Base-by-base conservation (phyloP, 2,329 filamentous ascomycete genomes). In the Grosmannia huntii region DNA sequence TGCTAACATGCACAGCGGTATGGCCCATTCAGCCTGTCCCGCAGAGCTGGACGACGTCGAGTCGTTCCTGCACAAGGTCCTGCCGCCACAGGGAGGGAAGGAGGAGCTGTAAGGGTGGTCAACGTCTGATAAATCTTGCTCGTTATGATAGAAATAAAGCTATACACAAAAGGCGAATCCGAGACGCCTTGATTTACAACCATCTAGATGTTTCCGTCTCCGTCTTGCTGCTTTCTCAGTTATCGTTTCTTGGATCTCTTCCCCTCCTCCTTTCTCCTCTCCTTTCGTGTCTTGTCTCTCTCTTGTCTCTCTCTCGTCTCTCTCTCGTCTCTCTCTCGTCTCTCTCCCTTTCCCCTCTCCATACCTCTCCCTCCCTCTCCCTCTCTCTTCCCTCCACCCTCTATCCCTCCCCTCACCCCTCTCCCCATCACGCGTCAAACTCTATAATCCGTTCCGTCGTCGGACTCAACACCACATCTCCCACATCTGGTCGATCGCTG, bases 1-100 rank as follows among this genome's bases (percentile, higher is more conserved):
- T 53, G 57, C 36, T 59, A 23, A 59, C 57, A 44, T 2, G 9
- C 31, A 5, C 57, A 89, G 85, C 60, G 80, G 80, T 12, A 80
- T 96, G 68, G 76, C 76, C 16, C 92, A 97, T 69, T 87, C 84
- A 5, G 90, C 90, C 2, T 85, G 84, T 64, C 77, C 83, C 5
- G 75, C 86, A 62, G 92, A 96, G 73, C 82, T 96, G 57, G 82
- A 94, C 62, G 87, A 95, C 65, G 76, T 96, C 21, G 89, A 94
- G 72, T 69, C 66, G 0, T 84, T 81, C 61, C 62, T 85, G 56
- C 69, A 65, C 38, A 67, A 72, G 58, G 71, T 71, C 51, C 70
- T 84, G 56, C 76, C 79, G 5, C 66, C 73, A 0, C 70, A 71
- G 14, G 64, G 63, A 6, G 65, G 59, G 25, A 73, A 72, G 64